phyloP scores from a whole-genome alignment of 805 yeast genomes.

The Ogataea parapolymorpha region DNA sequence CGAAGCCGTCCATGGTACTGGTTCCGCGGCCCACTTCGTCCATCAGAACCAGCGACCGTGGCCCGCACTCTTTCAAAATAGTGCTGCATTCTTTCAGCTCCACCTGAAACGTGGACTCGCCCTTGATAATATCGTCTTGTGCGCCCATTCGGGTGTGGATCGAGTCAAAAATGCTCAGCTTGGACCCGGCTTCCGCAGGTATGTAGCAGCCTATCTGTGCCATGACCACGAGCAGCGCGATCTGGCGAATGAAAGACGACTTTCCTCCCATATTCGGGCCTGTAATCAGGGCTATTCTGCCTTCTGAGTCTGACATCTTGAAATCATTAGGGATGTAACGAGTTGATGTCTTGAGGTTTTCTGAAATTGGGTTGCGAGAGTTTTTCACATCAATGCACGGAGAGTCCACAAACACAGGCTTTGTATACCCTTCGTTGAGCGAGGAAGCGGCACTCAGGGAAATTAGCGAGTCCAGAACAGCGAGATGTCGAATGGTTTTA shows the following conservation, averaged over 20 bases:
- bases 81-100: conserved; percentile 66
- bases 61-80: conserved; percentile 49
- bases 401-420: conserved; percentile 48
- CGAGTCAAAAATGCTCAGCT: conserved; percentile 59
- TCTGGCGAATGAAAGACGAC: conserved; percentile 69
- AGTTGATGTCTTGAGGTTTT: conserved; percentile 15
- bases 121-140: conserved; percentile 66
- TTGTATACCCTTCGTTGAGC: conserved; percentile 40
- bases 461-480: conserved; percentile 61
- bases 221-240: conserved; percentile 68
- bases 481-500: conserved; percentile 43
- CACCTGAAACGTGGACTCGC: conserved; percentile 81
- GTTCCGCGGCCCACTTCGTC: conserved; percentile 82
- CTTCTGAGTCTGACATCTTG: conserved; percentile 40
- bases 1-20: conserved; percentile 68
- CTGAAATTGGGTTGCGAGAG: conserved; percentile 44
- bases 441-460: conserved; percentile 63
- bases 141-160: conserved; percentile 72
- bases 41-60: conserved; percentile 56
- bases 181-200: conserved; percentile 56
- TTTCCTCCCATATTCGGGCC: conserved; percentile 93
- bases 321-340: conserved; percentile 67
- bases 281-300: conserved; percentile 63
- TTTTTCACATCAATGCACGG: conserved; percentile 48
- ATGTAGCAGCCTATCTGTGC: conserved; percentile 75